Conservation (phyloP, 495 filamentous ascomycete species). For the Lepraria neglecta region DNA sequence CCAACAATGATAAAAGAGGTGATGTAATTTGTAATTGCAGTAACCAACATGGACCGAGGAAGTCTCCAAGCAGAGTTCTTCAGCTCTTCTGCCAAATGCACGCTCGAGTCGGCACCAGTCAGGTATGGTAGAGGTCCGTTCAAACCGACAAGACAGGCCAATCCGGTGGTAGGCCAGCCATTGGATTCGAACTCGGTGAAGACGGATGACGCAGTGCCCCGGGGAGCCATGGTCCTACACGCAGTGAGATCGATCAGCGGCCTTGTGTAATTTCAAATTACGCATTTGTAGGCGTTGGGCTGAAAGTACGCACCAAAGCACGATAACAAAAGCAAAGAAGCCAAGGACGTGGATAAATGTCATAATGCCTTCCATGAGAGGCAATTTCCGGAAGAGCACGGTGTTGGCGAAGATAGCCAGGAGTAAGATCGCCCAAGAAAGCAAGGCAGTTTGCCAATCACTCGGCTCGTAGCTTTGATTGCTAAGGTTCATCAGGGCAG, state of each 20-base stretch:
- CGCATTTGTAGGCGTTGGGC: slow-evolving; percentile 1
- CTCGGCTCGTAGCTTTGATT: too few relatives aligned
- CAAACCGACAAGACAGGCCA: slow-evolving; percentile 51
- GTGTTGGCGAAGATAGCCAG: too few relatives aligned
- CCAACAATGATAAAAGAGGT: slow-evolving; percentile 38
- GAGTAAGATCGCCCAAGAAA: too few relatives aligned
- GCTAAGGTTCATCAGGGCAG: slow-evolving; percentile 26
- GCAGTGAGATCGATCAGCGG: slow-evolving; percentile 13
- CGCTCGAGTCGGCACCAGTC: slow-evolving; percentile 37
- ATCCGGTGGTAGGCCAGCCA: slow-evolving; percentile 46
- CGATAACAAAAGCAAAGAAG: slow-evolving; percentile 12
- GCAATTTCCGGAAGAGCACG: too few relatives aligned
- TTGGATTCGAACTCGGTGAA: slow-evolving; percentile 52
- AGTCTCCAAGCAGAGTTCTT: slow-evolving; percentile 36
- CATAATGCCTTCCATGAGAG: too few relatives aligned
- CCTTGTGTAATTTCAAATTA: slow-evolving; percentile 5
- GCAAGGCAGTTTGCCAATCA: too few relatives aligned
- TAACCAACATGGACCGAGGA: slow-evolving; percentile 36
- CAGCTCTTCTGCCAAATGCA: slow-evolving; percentile 42
- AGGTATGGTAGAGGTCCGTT: slow-evolving; percentile 39
- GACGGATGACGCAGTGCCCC: slow-evolving; percentile 43
- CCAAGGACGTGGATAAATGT: too few relatives aligned
- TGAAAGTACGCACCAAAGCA: slow-evolving; percentile 38
- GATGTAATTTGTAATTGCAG: slow-evolving; percentile 35
- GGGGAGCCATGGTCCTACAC: slow-evolving; percentile 40